Base-by-base conservation (phyloP, 202 grass and related monocot species). In the Saccharum hybrid region DNA sequence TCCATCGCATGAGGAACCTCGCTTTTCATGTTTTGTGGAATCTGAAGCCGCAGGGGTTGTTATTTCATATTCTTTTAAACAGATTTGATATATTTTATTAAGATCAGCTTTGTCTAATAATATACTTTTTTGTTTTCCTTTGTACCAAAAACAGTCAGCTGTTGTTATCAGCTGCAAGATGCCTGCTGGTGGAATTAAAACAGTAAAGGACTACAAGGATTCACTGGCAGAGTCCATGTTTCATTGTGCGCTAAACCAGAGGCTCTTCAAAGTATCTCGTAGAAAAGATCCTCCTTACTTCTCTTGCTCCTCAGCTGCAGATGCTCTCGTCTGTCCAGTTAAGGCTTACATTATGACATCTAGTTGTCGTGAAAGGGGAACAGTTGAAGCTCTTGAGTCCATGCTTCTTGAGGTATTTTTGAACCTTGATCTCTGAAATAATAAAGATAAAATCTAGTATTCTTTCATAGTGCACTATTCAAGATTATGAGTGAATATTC, bases 331-430 rank as follows among this genome's bases (percentile, higher is more conserved):
- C 63, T 70, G 75, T 61, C 93, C 96, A 48, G 81, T 93, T 42
- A 98, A 98, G 89, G 96, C 96, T 37, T 98, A 98, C 82, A 98
- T 94, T 79, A 96, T 98, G 89, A 94, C 96, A 83, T 93, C 92
- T 64, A 98, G 85, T 89, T 98, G 96, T 73, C 79, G 89, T 7
- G 96, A 98, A 83, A 95, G 86, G 38, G 96, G 93, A 80, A 98
- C 96, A 67, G 76, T 98, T 74, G 89, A 90, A 83, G 96, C 96
- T 71, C 93, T 98, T 56, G 96, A 95, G 72, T 90, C 93, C 57
- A 98, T 98, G 93, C 86, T 95, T 77, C 82, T 89, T 83, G 96
- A 98, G 96, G 96, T 98, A 93, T 51, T 87, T 76, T 78, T n/a
- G 7, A 78, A 86, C 54, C 46, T 82, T 82, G 16, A 33, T 73